phyloP scores from a whole-genome alignment of 768 basidiomycete species.

The Symmetrospora coprosmae region DNA sequence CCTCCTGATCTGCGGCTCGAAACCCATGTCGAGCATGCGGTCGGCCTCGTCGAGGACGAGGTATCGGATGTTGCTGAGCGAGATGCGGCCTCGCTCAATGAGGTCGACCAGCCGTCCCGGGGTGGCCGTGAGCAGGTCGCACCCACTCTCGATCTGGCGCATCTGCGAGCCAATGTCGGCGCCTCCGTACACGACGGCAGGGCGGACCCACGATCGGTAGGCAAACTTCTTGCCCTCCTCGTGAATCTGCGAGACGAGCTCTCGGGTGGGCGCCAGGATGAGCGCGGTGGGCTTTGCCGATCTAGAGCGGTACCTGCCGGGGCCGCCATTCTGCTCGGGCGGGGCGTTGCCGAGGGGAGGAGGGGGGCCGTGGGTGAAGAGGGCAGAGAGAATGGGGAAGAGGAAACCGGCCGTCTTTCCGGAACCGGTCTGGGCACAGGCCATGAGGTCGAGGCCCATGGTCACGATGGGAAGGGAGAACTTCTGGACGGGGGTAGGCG shows the following conservation, averaged over 20 bases:
- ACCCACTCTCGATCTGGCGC: slow-evolving; percentile 84
- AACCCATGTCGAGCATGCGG: slow-evolving; percentile 99
- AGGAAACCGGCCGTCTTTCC: slow-evolving; percentile 98
- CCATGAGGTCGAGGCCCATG: slow-evolving; percentile 57
- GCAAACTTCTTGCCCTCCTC: slow-evolving; percentile 98
- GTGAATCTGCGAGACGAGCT: slow-evolving; percentile 97
- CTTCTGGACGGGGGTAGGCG: slow-evolving; percentile 97
- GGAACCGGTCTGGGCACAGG: slow-evolving; percentile 95
- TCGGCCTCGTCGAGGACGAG: slow-evolving; percentile 98
- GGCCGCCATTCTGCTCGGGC: slow-evolving; percentile 33
- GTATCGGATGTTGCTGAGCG: slow-evolving; percentile 88
- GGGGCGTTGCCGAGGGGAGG: slow-evolving; percentile 48
- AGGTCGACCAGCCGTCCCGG: slow-evolving; percentile 96
- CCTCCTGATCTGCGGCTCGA: slow-evolving; percentile 95
- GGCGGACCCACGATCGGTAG: slow-evolving; percentile 97
- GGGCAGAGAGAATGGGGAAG: slow-evolving; percentile 93
- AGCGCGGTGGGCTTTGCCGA: slow-evolving; percentile 96
- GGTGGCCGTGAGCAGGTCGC: slow-evolving; percentile 90
- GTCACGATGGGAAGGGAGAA: slow-evolving; percentile 98
- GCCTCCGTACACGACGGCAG: slow-evolving; percentile 97
- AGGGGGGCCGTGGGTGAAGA: slow-evolving; percentile 68
- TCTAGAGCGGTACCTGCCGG: slow-evolving; percentile 53
- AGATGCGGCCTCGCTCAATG: slow-evolving; percentile 94
- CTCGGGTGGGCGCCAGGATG: slow-evolving; percentile 93
- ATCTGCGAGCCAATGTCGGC: slow-evolving; percentile 95